These are phyloP conservation scores for Metschnikowia anglica DNA, from an alignment of 805 yeast genomes.

Conservation along the genomic window DNA sequence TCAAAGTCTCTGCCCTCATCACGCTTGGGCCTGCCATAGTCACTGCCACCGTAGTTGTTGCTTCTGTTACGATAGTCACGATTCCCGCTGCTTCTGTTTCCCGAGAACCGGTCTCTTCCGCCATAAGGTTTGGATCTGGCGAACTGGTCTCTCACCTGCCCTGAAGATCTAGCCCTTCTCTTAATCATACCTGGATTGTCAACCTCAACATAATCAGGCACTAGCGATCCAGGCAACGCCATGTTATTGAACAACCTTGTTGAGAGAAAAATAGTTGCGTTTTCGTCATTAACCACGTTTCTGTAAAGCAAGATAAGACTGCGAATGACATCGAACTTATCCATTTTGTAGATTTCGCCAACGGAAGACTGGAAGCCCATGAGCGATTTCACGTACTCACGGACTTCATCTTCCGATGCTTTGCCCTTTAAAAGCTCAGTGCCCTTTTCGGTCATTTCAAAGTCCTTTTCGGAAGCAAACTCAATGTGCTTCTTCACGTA, in stretches of 20 bases:
- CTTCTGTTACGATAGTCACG: constrained; percentile 3
- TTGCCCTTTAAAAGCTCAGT: constrained; percentile 22
- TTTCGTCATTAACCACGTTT: constrained; percentile 8
- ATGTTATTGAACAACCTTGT: constrained; percentile 16
- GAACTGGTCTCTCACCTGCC: constrained; percentile 12
- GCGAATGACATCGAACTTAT: constrained; percentile 12
- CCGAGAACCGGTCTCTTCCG: constrained; percentile 8
- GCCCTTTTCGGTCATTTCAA: constrained; percentile 38
- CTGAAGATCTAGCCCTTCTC: constrained; percentile 7
- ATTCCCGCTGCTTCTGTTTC: constrained; percentile 5
- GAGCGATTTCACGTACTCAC: constrained; percentile 27
- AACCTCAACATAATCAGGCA: constrained; percentile 19
- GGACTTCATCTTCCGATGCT: constrained; percentile 24
- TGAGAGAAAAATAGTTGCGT: constrained; percentile 11
- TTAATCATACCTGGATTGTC: constrained; percentile 15
- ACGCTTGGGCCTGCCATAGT: background rate
- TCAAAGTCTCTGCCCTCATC: too few species aligned
- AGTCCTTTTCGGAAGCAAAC: constrained; percentile 46
- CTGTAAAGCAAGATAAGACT: constrained; percentile 16
- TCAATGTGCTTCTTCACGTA: constrained; percentile 50
- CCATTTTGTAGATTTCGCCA: constrained; percentile 16
- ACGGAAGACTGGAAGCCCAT: constrained; percentile 32
- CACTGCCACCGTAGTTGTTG: constrained; percentile 6
- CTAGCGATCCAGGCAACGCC: constrained; percentile 18
- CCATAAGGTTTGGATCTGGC: constrained; percentile 9